These are phyloP conservation scores for Phascolomyces articulosus DNA, from an alignment of 371 early-diverging fungal species.

Conservation along the genomic window DNA sequence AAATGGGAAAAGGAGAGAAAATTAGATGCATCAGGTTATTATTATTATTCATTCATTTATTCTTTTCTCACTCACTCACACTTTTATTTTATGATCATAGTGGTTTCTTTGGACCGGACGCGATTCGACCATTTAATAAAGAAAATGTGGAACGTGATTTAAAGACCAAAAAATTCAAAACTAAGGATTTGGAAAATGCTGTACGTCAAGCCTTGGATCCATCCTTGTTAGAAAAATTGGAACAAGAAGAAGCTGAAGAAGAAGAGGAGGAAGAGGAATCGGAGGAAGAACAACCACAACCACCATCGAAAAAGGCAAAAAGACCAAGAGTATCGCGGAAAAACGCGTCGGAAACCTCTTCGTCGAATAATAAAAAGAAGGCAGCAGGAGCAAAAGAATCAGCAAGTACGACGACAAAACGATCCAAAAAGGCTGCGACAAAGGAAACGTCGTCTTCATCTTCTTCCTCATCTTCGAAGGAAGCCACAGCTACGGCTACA, in stretches of 20 bases:
- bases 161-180: constrained; percentile 55
- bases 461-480: too few relatives aligned
- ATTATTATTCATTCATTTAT: background rate
- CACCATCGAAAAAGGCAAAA: constrained; percentile 7
- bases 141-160: constrained; percentile 47
- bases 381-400: background rate
- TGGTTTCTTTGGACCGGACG: constrained; percentile 55
- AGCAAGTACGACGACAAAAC: background rate
- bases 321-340: constrained; percentile 12
- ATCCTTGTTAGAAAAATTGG: constrained; percentile 20
- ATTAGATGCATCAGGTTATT: too few relatives aligned
- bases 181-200: constrained; percentile 49
- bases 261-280: constrained; percentile 15
- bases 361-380: constrained; percentile 11
- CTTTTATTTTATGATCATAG: constrained; percentile 15
- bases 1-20: too few relatives aligned
- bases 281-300: constrained; percentile 7
- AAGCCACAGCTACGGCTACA: background rate
- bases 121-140: constrained; percentile 47
- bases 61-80: background rate
- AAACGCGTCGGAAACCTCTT: constrained; percentile 6
- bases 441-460: too few relatives aligned
- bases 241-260: constrained; percentile 17
- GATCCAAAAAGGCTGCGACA: too few relatives aligned
- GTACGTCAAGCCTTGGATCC: constrained; percentile 50